Evolutionary conservation across 208 protist species (phyloP), one percentile per base, ranked within the genome.

Genomic region (Leishmania tropica): DNA sequence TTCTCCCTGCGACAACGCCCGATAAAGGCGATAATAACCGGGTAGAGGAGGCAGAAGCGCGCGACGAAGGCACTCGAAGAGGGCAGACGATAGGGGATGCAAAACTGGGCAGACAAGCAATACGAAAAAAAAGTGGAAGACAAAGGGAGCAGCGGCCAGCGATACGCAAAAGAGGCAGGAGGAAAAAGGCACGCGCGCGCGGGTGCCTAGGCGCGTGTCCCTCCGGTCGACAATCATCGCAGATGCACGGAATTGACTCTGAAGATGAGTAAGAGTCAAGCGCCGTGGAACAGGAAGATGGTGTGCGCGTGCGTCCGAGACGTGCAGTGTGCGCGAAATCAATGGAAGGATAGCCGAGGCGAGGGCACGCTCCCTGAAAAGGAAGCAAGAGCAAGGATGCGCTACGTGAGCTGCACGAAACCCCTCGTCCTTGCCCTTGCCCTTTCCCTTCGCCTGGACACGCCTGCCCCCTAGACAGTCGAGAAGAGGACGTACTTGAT

Each of bases 401-500:
- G 2, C 42, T 8, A 53, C 28, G 42, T 17, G 24, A 54, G 68
- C 68, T 47, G 68, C 24, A 53, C 8, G 7, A 31, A 48, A 40
- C 40, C 8, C 7, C 68, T 35, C 51, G 51, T 3, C 7, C 10
- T n/a, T 17, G 72, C 15, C 40, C 51, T 21, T 58, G 15, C 15
- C 40, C 51, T 21, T 58, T n/a, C 17, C 51, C 48, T 37, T 7
- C 19, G 15, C 51, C 15, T 76, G 40, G 31, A 0, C 17, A 42
- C 13, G 48, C 45, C 31, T 70, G 35, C 17, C 51, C 56, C 35
- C 76, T 83, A 95, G 28, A 90, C 72, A n/a, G 86, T 90, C 47
- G 94, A 97, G 31, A 89, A 84, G 51, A 95, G 77, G 11, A 93
- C 82, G 83, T 97, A 96, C 87, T 98, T 98, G 79, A 92, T 89